Evolutionary conservation across 2,329 filamentous ascomycete genomes (phyloP).

Genomic region (Sclerotinia borealis): DNA sequence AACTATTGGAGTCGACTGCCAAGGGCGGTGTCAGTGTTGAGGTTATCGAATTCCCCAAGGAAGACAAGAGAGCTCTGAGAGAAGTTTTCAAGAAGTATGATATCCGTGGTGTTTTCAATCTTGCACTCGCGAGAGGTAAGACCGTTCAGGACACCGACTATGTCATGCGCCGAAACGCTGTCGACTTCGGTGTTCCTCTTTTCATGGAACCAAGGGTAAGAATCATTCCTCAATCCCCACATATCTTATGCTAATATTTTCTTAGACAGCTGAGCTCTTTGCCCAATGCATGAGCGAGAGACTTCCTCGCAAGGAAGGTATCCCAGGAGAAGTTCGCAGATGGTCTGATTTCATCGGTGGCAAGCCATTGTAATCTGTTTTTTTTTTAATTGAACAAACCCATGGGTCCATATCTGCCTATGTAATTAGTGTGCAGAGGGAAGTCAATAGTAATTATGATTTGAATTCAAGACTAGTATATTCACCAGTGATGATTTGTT

Average conservation of each 20-base stretch:
- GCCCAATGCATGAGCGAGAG: slow-evolving; percentile 97
- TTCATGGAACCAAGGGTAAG: slow-evolving; percentile 95
- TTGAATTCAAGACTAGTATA: background rate
- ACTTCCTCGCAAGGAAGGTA: slow-evolving; percentile 79
- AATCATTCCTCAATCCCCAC: slow-evolving; percentile 19
- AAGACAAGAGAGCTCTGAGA: slow-evolving; percentile 89
- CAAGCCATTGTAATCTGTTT: slow-evolving; percentile 58
- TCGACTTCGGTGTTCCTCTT: slow-evolving; percentile 94
- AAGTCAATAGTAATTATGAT: background rate
- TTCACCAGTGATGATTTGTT: background rate
- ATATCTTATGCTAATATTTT: slow-evolving; percentile 6
- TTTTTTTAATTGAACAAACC: background rate
- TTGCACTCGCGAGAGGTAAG: slow-evolving; percentile 77
- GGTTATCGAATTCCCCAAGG: slow-evolving; percentile 93
- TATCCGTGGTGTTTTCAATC: slow-evolving; percentile 92
- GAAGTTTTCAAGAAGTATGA: slow-evolving; percentile 97
- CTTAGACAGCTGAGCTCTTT: slow-evolving; percentile 87
- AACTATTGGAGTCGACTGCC: slow-evolving; percentile 66
- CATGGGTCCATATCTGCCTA: background rate
- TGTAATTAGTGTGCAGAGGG: background rate
- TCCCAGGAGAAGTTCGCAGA: slow-evolving; percentile 82
- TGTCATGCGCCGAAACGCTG: slow-evolving; percentile 95
- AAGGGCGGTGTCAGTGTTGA: slow-evolving; percentile 68
- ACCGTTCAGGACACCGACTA: slow-evolving; percentile 90
- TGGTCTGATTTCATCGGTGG: slow-evolving; percentile 95